Evolutionary conservation across 495 filamentous ascomycete species (phyloP), one percentile per base, ranked within the genome.

Genomic region (Penicillium fimorum): DNA sequence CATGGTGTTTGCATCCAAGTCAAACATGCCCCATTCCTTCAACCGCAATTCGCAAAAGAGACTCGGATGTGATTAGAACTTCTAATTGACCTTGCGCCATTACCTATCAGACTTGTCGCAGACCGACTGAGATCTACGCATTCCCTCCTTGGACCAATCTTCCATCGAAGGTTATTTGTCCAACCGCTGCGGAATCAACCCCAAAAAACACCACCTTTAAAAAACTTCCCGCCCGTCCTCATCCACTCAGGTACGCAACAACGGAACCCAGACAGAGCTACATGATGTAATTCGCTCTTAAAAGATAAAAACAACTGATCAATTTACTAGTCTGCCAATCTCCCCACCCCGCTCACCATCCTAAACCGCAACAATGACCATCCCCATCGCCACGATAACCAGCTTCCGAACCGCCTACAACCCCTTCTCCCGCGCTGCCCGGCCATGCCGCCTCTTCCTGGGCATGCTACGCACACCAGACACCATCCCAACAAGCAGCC

Each of bases 321-420:
- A 22, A 5, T 6, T 11, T 6, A 13, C 5, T 8, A 53, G 50
- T 29, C 27, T 3, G 12, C 37, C 7, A 18, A 22, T 13, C 4
- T 18, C n/a, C 4, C 8, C 29, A 10, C 3, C 33, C 22, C 18
- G 17, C 15, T 35, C 27, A 47, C 25, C 25, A 42, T 15, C 12
- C n/a, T 15, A 46, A 53, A 53, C 59, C 37, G n/a, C 57, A 69
- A 83, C 70, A 56, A 98, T 98, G 94, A 86, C 96, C 43, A 95
- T 79, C 65, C 76, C 76, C 32, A 57, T 77, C 64, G 63, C 64
- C 56, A 75, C 73, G 46, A 87, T 98, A 75, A 88, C 91, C 66
- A 80, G 88, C 64, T 86, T 97, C 57, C 81, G 82, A 55, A 86
- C 90, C 60, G 82, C 79, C 65, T 97, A 96, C 87, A 96, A 96